Conservation (phyloP, 805 yeast species). For the Kluyveromyces aestuarii region DNA sequence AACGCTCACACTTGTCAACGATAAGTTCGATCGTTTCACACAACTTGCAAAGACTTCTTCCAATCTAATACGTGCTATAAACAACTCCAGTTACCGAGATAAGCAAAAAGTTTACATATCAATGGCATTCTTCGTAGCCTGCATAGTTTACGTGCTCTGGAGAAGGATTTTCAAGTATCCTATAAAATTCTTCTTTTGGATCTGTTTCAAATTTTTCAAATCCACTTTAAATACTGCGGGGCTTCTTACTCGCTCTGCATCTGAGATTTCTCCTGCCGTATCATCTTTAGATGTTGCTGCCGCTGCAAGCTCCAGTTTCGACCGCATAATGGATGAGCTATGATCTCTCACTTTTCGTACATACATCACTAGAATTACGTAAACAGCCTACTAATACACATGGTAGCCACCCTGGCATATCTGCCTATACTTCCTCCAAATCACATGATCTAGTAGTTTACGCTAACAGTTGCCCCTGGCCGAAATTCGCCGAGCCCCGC, state of each 20-base stretch:
- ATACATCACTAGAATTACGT: too few relatives aligned
- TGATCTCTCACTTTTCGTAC: background rate
- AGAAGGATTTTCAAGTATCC: constrained; percentile 28
- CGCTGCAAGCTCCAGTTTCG: constrained; percentile 5
- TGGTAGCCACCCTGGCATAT: too few relatives aligned
- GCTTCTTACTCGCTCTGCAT: constrained; percentile 8
- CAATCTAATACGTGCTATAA: constrained; percentile 22
- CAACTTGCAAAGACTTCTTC: constrained; percentile 22
- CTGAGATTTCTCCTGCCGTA: background rate
- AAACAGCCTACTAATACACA: too few relatives aligned
- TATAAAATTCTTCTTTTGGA: constrained; percentile 23
- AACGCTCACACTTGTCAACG: constrained; percentile 21
- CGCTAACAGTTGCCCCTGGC: too few relatives aligned
- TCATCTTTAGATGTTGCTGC: constrained; percentile 2
- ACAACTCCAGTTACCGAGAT: constrained; percentile 26
- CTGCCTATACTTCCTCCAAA: too few relatives aligned
- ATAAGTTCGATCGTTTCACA: constrained; percentile 25
- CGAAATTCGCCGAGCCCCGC: too few relatives aligned
- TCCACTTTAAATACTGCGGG: constrained; percentile 22
- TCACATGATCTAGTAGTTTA: too few relatives aligned
- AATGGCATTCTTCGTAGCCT: constrained; percentile 18
- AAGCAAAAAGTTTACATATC: constrained; percentile 27
- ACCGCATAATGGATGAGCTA: constrained; percentile 6
- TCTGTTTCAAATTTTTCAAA: constrained; percentile 31
- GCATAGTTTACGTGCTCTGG: constrained; percentile 29